Base-by-base conservation (phyloP, 2,329 filamentous ascomycete genomes). In the Nigrospora sphaerica region DNA sequence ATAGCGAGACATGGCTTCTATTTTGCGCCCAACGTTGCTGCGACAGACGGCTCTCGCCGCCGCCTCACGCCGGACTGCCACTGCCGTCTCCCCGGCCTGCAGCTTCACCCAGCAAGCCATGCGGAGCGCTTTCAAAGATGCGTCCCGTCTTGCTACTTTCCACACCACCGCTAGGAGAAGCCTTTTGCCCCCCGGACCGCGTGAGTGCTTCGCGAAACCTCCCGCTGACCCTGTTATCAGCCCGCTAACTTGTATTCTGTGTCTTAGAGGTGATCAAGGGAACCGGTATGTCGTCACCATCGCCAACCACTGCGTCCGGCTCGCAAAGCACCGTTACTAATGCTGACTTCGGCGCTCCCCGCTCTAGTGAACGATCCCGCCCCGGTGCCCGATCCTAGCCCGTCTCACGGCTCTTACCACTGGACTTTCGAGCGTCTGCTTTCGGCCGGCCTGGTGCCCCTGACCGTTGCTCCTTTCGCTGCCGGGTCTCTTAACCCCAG, bases 381-480 rank as follows among this genome's bases (percentile, higher is more conserved):
- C 32, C 81, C 80, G 35, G 69, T 95, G 19, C 91, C 90, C 39
- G 64, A 79, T 18, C 71, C 88, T 45, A 81, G 78, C 57, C 83
- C 92, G 37, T 74, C 82, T 46, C 88, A 98, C 72, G 93, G 93
- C 59, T 95, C 87, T 69, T 98, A 97, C 76, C 93, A 98, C 80
- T 98, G 93, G 93, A 88, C 86, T 50, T 95, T 95, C 62, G 93
- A 98, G 77, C 90, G 88, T 63, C 66, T 89, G 47, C 73, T 97
- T 58, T 85, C 89, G 47, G 85, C 81, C 47, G 86, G 82, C 46
- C 81, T 98, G 51, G 74, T 98, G 51, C 95, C 93, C 43, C 75
- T 98, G 54, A 89, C 86, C 52, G 76, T 97, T 55, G 85, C 90
- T 35, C 93, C 93, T 52, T 98, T 98, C 70, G 91, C 91, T 51